phyloP scores from a whole-genome alignment of 176 grass and related monocot species.

The Neostapfia colusana region DNA sequence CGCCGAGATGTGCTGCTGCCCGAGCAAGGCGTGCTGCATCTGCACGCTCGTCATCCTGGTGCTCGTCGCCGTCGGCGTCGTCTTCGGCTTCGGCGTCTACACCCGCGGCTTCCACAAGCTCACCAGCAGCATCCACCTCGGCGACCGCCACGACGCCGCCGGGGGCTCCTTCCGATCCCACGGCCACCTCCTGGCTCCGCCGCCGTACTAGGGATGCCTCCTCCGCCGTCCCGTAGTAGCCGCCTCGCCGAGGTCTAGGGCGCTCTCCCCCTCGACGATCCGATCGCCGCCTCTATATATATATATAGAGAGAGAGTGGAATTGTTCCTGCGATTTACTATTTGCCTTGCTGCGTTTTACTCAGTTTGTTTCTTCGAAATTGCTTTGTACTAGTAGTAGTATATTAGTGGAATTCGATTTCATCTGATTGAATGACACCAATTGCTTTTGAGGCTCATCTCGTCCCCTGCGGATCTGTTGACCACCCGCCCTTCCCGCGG shows the following conservation, averaged over 20 bases:
- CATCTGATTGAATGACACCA: neutral
- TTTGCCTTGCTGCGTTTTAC: neutral
- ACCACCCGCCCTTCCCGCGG: neutral
- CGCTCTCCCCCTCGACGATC: too few species aligned
- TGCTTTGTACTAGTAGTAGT: neutral
- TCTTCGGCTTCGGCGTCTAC: constrained; percentile 88
- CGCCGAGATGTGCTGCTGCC: constrained; percentile 72
- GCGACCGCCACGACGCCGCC: neutral
- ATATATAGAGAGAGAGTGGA: neutral
- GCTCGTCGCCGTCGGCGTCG: constrained; percentile 57
- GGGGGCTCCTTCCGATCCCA: constrained; percentile 36
- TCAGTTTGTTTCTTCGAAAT: neutral
- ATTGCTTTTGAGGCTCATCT: neutral
- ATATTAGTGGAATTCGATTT: neutral
- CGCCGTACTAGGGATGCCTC: constrained; percentile 10
- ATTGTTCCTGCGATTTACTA: neutral
- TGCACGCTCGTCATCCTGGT: constrained; percentile 70
- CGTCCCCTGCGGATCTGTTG: neutral
- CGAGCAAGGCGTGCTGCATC: constrained; percentile 82
- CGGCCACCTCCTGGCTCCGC: constrained; percentile 25
- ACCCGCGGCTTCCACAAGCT: constrained; percentile 79
- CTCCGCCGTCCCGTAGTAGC: neutral
- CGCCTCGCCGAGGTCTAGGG: constrained; percentile 4
- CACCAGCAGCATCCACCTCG: constrained; percentile 50
- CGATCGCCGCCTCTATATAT: neutral